Base-by-base conservation (phyloP, 108 stramenopile genomes). In the Aurantiochytrium sp. region DNA sequence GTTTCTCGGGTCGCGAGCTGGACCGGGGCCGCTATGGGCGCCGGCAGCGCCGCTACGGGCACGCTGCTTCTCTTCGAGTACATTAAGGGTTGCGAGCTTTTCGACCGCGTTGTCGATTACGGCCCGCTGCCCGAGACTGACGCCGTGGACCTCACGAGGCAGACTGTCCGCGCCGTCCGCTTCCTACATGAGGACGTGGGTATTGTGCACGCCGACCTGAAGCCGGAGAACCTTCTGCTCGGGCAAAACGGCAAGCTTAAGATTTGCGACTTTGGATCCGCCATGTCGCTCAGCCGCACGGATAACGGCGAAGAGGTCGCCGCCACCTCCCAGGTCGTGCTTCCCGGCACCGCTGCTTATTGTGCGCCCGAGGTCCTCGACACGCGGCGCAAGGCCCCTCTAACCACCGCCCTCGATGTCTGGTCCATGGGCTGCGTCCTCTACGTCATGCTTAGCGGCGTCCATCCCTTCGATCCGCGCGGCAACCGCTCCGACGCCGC, bases 191-290 rank as follows among this genome's bases (percentile, higher is more conserved):
- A 81, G 24, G 24, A 81, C 6, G 73, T 81, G 6, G 42, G 45
- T 24, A 41, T 81, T 42, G 73, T 48, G 21, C 73, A 81, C 45
- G 39, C 42, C 45, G 73, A 81, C 39, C 6, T 81, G 0, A 81
- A 81, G 24, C 73, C 73, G 19, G 73, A 81, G 73, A 81, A 81
- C 73, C 39, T 81, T 48, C 24, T 81, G 45, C 21, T 81, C 73
- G 24, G 8, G n/a, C 15, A 24, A 0, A 27, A 41, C 12, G 73
- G 73, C 36, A 48, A 41, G 12, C 42, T 81, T 6, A 81, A 81
- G 39, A 24, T 81, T 5, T 48, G 39, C 73, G 73, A 81, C 39
- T 81, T 81, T 42, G 73, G 73, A 24, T 81, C 73, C 10, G 73
- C 73, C 0, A n/a, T 81, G 39, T 5, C 36, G 6, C 73, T 81